A percentile compares a stretch with the other conserved stretches of the same genome.
Conservation (phyloP, 2,329 filamentous ascomycete genomes). For the Berkeleyomyces rouxiae region DNA sequence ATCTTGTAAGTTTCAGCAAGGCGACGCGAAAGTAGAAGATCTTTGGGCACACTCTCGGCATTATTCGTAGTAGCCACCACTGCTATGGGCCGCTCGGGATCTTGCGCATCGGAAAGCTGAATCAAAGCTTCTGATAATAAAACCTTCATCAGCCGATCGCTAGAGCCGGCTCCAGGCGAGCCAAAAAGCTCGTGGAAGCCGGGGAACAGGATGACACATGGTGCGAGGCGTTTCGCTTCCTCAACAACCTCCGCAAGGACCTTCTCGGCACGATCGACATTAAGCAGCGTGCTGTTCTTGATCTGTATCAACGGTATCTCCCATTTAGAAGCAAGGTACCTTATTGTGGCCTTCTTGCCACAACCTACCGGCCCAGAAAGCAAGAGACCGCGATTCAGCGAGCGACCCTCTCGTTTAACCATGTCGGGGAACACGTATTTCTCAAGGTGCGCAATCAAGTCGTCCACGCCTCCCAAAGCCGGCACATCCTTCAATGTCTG, state of each 20-base stretch:
- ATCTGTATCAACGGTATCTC: slow-evolving; percentile 55
- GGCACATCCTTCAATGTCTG: slow-evolving; percentile 17
- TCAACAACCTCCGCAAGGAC: slow-evolving; percentile 31
- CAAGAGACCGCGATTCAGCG: slow-evolving; percentile 37
- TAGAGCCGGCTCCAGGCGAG: slow-evolving; percentile 21
- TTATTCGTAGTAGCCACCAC: slow-evolving; percentile 84
- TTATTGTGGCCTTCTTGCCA: slow-evolving; percentile 63
- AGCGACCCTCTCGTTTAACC: slow-evolving; percentile 5
- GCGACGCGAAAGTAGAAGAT: slow-evolving; percentile 53
- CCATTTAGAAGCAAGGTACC: slow-evolving; percentile 54
- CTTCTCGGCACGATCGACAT: slow-evolving; percentile 25
- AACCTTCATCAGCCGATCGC: slow-evolving; percentile 52
- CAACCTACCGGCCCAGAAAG: slow-evolving; percentile 67
- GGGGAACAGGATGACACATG: slow-evolving; percentile 81
- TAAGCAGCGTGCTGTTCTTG: slow-evolving; percentile 20
- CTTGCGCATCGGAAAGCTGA: slow-evolving; percentile 4
- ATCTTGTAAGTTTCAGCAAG: slow-evolving; percentile 80
- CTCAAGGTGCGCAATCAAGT: slow-evolving; percentile 14
- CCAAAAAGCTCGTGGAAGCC: slow-evolving; percentile 51
- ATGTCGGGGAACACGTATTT: slow-evolving; percentile 10
- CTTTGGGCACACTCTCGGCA: slow-evolving; percentile 71
- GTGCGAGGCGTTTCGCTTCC: slow-evolving; percentile 69
- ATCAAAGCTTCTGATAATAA: slow-evolving; percentile 7
- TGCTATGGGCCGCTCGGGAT: slow-evolving; percentile 43
- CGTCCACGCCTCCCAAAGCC: slow-evolving; percentile 20